Conservation (phyloP, 2,329 filamentous ascomycete species). For the Pseudogymnoascus pannorum region DNA sequence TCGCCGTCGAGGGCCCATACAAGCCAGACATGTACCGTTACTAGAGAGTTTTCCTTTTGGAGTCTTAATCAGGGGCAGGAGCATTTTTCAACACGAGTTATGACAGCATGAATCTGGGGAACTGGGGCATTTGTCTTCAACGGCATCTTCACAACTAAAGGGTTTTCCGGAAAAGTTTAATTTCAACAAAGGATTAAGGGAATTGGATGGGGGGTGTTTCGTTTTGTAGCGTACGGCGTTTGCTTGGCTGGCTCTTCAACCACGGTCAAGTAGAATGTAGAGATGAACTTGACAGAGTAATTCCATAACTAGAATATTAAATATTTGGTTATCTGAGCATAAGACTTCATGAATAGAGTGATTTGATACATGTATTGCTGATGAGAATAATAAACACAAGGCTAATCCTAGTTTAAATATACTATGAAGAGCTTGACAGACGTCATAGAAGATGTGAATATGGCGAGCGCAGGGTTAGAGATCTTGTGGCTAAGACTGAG, state of each 20-base stretch:
- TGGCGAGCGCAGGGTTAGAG: neutral
- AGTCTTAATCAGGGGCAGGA: constrained; percentile 17
- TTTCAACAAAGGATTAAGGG: constrained; percentile 27
- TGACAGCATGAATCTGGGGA: constrained; percentile 30
- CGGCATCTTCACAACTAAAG: constrained; percentile 40
- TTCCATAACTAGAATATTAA: constrained; percentile 1
- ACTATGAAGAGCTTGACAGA: neutral
- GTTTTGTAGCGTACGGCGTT: constrained; percentile 28
- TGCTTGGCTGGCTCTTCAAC: constrained; percentile 33
- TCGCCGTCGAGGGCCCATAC: constrained; percentile 82
- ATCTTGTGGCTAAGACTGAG: neutral
- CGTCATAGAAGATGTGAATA: neutral
- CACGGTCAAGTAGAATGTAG: constrained; percentile 31
- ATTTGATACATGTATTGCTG: neutral
- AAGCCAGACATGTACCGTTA: constrained; percentile 71
- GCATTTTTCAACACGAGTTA: constrained; percentile 38
- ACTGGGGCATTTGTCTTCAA: constrained; percentile 48
- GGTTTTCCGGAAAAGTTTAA: constrained; percentile 24
- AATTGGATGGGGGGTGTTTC: constrained; percentile 18
- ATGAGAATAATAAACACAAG: neutral
- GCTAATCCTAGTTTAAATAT: neutral
- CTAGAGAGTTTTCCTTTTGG: constrained; percentile 23
- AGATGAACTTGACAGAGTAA: constrained; percentile 7
- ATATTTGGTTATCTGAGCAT: neutral
- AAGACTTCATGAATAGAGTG: neutral